Base-by-base conservation (phyloP, 805 yeast species). In the Suhomyces kilbournensis region DNA sequence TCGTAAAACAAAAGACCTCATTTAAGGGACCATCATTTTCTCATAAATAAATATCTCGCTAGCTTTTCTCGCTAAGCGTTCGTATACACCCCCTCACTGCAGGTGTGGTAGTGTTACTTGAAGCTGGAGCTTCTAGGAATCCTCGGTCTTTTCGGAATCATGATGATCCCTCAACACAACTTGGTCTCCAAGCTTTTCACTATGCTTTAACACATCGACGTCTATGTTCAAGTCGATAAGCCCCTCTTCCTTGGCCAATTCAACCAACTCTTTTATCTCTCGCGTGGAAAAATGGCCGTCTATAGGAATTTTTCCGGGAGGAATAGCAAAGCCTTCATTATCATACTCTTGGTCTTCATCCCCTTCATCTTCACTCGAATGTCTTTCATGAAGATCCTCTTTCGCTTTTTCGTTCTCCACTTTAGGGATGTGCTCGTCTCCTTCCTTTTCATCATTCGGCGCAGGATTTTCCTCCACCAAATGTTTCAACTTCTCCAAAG, bases 211-310 rank as follows among this genome's bases (percentile, higher is more conserved):
- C 2, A 72, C 67, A 47, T 64, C 49, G 5, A 72, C 66, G 6
- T 58, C 55, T 7, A 73, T 64, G 30, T 60, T 60, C 2, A 59
- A 56, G 6, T 62, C 56, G 35, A 73, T 46, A 1, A 69, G 30
- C 0, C 74, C 73, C 48, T 69, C 67, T 9, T 62, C 54, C 44
- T 73, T 62, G 25, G 75, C 71, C 8, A 69, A 12, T 5, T 61
- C 61, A 7, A 73, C 64, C 50, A 73, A 56, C 35, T 65, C 66
- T 43, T 64, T 56, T 19, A 72, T 53, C 51, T 73, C 77, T 9
- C 52, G 49, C 4, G 75, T 65, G 6, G 75, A 65, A 49, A 73
- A 73, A 50, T 72, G 73, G n/a, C 75, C 74, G 47, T 73, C 77
- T 25, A 73, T 45, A 0, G 77, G 77, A 19, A 73, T 65, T 50